Conservation (phyloP, 345 rosid genomes). For the Aquilaria sinensis region DNA sequence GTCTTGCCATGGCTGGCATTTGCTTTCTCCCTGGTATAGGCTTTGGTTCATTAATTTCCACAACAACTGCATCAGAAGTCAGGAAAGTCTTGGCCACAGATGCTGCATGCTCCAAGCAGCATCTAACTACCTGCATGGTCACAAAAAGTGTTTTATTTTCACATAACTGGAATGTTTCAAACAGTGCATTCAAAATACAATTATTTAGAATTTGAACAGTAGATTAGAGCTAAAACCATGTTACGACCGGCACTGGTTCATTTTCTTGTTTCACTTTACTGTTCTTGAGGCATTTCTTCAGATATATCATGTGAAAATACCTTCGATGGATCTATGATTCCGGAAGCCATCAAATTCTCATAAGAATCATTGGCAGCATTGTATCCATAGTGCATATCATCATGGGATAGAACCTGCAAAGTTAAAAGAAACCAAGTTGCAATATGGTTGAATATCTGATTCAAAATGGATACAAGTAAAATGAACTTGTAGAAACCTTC, state of each 20-base stretch:
- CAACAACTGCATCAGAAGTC: constrained; percentile 74
- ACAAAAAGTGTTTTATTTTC: background rate
- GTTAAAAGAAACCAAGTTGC: constrained; percentile 8
- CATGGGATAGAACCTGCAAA: constrained; percentile 50
- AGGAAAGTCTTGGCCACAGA: constrained; percentile 83
- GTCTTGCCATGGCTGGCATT: constrained; percentile 28
- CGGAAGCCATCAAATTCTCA: constrained; percentile 73
- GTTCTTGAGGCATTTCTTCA: background rate
- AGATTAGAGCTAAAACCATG: no score
- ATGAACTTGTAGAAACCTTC: constrained; percentile 38
- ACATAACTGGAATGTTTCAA: background rate
- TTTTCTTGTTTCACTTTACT: no score
- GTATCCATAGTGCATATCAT: constrained; percentile 60
- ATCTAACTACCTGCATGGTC: constrained; percentile 67
- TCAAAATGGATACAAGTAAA: background rate
- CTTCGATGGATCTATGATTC: constrained; percentile 91
- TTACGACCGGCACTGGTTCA: background rate
- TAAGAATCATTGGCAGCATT: constrained; percentile 75
- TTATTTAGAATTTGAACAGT: background rate
- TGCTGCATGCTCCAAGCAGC: constrained; percentile 89
- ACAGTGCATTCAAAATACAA: background rate
- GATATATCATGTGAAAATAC: constrained; percentile 23
- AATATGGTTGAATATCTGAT: constrained; percentile 1
- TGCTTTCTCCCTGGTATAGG: constrained; percentile 43
- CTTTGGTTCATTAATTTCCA: constrained; percentile 50